These are phyloP conservation scores for Hamamelis virginiana DNA, from an alignment of 164 flowering plant genomes.

Conservation along the genomic window DNA sequence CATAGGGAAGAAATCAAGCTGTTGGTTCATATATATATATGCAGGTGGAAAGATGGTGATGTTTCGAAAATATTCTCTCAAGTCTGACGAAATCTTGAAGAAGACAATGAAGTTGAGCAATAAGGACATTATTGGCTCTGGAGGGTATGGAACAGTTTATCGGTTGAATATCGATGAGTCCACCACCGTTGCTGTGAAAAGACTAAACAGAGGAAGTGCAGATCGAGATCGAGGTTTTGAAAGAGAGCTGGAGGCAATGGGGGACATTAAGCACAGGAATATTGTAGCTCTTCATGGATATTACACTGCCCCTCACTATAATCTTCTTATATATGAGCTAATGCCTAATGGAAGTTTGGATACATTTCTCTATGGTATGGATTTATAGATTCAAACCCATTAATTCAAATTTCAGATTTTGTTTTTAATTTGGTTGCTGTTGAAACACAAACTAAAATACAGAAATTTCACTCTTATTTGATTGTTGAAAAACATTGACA, in stretches of 20 bases:
- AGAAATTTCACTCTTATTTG: too few relatives aligned
- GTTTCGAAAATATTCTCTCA: constrained; percentile 69
- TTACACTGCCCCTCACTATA: constrained; percentile 65
- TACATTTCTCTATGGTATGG: constrained; percentile 63
- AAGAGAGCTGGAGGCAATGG: constrained; percentile 92
- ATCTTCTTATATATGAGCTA: constrained; percentile 88
- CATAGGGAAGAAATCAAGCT: background rate
- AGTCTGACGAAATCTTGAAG: constrained; percentile 58
- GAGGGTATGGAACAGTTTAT: constrained; percentile 88
- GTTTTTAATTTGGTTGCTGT: too few relatives aligned
- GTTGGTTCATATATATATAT: background rate
- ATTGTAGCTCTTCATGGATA: constrained; percentile 89
- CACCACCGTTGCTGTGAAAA: constrained; percentile 76
- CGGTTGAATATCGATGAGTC: constrained; percentile 51
- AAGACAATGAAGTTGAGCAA: constrained; percentile 67
- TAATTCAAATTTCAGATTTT: background rate
- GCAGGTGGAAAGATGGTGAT: constrained; percentile 92
- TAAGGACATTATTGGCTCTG: constrained; percentile 83
- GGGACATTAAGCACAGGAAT: constrained; percentile 89
- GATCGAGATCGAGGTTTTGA: constrained; percentile 82
- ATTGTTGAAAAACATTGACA: too few relatives aligned
- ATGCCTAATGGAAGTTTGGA: constrained; percentile 96
- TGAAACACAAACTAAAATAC: too few relatives aligned
- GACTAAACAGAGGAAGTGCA: constrained; percentile 57
- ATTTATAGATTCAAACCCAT: background rate